phyloP scores from a whole-genome alignment of 805 yeast genomes.

The Candida broadrunensis region DNA sequence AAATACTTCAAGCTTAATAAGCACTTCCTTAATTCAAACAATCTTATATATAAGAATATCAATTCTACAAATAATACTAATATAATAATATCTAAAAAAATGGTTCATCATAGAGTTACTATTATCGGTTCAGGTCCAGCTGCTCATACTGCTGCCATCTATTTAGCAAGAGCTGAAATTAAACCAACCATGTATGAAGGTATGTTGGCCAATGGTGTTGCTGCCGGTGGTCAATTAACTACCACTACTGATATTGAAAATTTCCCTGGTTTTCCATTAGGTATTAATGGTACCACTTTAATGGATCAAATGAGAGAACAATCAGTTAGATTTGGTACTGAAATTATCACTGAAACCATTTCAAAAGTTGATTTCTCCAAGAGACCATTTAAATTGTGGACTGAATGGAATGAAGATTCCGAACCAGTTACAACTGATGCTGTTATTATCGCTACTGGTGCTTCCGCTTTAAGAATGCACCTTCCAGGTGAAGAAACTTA shows the following conservation, averaged over 20 bases:
- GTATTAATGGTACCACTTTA: conserved; percentile 78
- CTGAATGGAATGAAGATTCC: conserved; percentile 89
- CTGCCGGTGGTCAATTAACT: conserved; percentile 98
- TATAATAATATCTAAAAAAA: conserved; percentile 32
- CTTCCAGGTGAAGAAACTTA: conserved; percentile 96
- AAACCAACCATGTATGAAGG: conserved; percentile 95
- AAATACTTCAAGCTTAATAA: no score
- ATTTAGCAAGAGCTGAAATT: conserved; percentile 93
- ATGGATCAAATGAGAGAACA: conserved; percentile 96
- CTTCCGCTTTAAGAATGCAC: conserved; percentile 91
- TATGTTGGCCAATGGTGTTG: conserved; percentile 94
- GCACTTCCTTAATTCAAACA: no score
- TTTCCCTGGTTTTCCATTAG: conserved; percentile 98
- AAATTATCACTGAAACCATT: conserved; percentile 91
- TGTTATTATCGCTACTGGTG: conserved; percentile 94
- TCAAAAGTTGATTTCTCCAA: conserved; percentile 85
- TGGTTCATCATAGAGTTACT: conserved; percentile 82
- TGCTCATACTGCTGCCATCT: conserved; percentile 98
- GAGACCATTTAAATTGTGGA: conserved; percentile 95
- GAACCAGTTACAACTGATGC: conserved; percentile 93
- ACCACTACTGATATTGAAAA: conserved; percentile 98
- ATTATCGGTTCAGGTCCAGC: conserved; percentile 98
- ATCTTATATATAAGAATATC: no score
- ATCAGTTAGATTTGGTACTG: conserved; percentile 84
- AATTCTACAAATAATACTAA: neutral